Conservation (phyloP, 805 yeast species). For the Tetrapisispora taiwanensis region DNA sequence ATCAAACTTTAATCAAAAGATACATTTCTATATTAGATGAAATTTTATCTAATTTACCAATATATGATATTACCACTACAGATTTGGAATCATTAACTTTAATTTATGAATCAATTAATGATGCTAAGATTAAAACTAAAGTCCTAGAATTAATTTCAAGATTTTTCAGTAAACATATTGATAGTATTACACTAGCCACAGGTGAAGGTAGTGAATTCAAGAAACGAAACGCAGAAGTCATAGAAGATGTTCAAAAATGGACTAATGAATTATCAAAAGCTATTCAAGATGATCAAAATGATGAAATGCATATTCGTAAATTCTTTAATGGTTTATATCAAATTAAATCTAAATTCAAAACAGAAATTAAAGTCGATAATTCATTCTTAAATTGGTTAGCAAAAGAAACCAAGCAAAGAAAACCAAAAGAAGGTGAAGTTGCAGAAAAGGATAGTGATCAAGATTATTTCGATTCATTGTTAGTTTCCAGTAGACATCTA, state of each 20-base stretch:
- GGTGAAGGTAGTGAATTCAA: conserved; percentile 1
- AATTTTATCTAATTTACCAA: conserved; percentile 11
- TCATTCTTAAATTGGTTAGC: conserved; percentile 59
- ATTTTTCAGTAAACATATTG: conserved; percentile 7
- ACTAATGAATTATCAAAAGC: conserved; percentile 17
- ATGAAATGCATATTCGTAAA: conserved; percentile 34
- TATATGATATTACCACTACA: conserved; percentile 4
- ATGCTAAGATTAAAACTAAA: conserved; percentile 20
- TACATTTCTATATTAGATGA: conserved; percentile 23
- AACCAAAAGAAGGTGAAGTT: conserved; percentile 15
- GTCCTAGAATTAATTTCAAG: conserved; percentile 23
- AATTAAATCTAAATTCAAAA: conserved; percentile 26
- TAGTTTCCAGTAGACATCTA: conserved; percentile 44
- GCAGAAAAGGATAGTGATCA: conserved; percentile 26
- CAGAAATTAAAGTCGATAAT: conserved; percentile 27
- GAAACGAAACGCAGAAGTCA: conserved; percentile 7
- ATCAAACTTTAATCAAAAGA: conserved; percentile 16
- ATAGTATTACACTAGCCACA: neutral
- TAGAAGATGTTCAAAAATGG: conserved; percentile 18
- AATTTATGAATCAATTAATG: conserved; percentile 11
- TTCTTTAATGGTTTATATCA: conserved; percentile 33
- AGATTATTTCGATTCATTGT: conserved; percentile 31
- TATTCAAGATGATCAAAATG: conserved; percentile 20
- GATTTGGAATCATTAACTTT: conserved; percentile 14
- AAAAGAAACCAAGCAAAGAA: conserved; percentile 32